These are phyloP conservation scores for Cucurbita maxima DNA, from an alignment of 306 rosid species.

Conservation along the genomic window DNA sequence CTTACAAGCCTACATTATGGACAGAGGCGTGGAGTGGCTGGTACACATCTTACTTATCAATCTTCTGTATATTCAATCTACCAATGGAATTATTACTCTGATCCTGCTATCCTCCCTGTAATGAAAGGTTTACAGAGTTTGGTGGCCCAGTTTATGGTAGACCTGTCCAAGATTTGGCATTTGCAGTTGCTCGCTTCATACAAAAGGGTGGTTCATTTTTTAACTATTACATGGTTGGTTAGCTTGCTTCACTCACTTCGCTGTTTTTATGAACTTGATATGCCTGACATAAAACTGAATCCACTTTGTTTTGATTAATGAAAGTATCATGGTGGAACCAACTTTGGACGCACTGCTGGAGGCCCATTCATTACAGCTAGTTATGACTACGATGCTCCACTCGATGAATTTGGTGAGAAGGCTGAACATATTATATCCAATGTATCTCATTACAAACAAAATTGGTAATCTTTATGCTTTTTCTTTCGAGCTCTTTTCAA, in stretches of 20 bases:
- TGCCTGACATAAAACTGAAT: conserved; percentile 1
- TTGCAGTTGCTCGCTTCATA: conserved; percentile 85
- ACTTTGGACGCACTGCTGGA: conserved; percentile 93
- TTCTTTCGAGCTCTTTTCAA: too few species aligned
- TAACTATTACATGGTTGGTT: conserved; percentile 89
- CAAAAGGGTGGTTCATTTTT: conserved; percentile 70
- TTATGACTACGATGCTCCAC: conserved; percentile 91
- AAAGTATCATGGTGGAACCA: conserved; percentile 98
- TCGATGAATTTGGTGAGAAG: conserved; percentile 84
- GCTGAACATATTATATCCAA: background rate
- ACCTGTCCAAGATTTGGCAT: conserved; percentile 90
- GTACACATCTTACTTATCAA: conserved; percentile 20
- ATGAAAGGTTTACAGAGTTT: conserved; percentile 72
- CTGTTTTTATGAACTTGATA: background rate
- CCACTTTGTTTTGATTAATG: conserved; percentile 5
- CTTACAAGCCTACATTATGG: conserved; percentile 84
- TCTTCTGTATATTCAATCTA: background rate
- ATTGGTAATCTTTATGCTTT: too few species aligned
- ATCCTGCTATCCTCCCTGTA: background rate
- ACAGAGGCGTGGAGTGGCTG: conserved; percentile 99
- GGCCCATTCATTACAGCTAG: conserved; percentile 92
- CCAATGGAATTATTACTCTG: conserved; percentile 6
- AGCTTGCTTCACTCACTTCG: conserved; percentile 9
- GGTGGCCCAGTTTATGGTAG: conserved; percentile 61
- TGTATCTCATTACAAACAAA: too few species aligned